A percentile compares a stretch with the other conserved stretches of the same genome.
Conservation (phyloP, 306 rosid species). For the Trifolium dubium region DNA sequence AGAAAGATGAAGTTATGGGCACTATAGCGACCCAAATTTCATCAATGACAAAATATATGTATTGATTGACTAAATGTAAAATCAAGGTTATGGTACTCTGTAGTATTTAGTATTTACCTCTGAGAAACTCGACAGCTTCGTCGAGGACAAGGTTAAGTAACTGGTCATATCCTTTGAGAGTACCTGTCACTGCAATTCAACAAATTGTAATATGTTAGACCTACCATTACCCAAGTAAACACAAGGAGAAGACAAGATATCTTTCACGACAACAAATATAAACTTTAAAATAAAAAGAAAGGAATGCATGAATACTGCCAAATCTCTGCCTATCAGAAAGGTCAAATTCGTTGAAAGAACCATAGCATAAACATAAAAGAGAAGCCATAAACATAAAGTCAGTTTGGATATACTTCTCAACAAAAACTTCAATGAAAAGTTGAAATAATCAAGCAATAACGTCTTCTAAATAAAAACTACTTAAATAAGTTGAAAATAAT, state of each 20-base stretch:
- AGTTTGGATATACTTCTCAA: neutral
- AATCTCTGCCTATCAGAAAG: too few relatives aligned
- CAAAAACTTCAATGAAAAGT: neutral
- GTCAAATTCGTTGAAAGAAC: neutral
- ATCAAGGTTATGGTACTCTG: neutral
- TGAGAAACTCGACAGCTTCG: constrained; percentile 86
- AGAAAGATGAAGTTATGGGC: neutral
- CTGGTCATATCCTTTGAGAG: constrained; percentile 96
- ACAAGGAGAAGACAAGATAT: too few relatives aligned
- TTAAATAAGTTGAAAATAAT: neutral
- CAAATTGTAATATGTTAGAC: constrained; percentile 28
- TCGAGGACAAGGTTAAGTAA: constrained; percentile 91
- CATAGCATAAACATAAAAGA: neutral
- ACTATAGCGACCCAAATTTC: neutral
- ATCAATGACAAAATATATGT: neutral
- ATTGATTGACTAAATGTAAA: neutral
- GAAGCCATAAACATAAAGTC: neutral
- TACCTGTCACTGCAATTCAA: constrained; percentile 71
- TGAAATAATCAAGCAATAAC: neutral
- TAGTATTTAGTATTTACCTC: constrained; percentile 59
- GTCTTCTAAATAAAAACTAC: neutral
- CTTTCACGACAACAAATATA: neutral
- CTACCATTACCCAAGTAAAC: constrained; percentile 8
- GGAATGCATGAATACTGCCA: too few relatives aligned
- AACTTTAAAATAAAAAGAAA: too few relatives aligned